These are phyloP conservation scores for Globisporangium ultimum DNA, from an alignment of 352 stramenopile genomes.

Conservation along the genomic window DNA sequence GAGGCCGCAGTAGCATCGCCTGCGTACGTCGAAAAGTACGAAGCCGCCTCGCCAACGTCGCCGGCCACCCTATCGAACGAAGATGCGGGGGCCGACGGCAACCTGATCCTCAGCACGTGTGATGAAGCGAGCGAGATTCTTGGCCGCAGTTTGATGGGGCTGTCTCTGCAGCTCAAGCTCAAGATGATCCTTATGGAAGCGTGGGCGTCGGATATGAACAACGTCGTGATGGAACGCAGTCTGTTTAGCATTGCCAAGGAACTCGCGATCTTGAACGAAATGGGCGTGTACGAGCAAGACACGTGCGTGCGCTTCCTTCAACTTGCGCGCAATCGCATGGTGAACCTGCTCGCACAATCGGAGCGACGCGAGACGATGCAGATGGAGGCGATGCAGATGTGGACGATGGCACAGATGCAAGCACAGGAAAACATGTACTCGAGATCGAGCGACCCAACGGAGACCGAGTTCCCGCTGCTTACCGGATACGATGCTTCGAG, in stretches of 20 bases:
- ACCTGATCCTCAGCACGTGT: slow-evolving; percentile 2
- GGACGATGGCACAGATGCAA: slow-evolving; percentile 73
- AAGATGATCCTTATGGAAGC: slow-evolving; percentile 84
- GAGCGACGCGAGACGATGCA: slow-evolving; percentile 58
- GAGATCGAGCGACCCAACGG: slow-evolving; percentile 30
- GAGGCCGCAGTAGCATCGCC: slow-evolving; percentile 10
- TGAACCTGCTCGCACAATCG: slow-evolving; percentile 54
- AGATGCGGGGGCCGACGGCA: slow-evolving; percentile 1
- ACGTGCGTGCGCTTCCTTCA: slow-evolving; percentile 78
- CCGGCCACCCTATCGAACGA: slow-evolving; percentile 15
- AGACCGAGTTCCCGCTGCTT: slow-evolving; percentile 61
- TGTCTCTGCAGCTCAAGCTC: slow-evolving; percentile 80
- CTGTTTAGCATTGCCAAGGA: slow-evolving; percentile 81
- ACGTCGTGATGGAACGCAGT: slow-evolving; percentile 83
- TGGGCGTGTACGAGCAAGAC: slow-evolving; percentile 71
- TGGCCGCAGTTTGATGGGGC: slow-evolving; percentile 66
- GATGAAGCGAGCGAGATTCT: slow-evolving; percentile 35
- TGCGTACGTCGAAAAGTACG: slow-evolving; percentile 4
- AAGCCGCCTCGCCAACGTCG: slow-evolving; percentile 12
- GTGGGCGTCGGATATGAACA: slow-evolving; percentile 85
- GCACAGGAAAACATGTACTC: slow-evolving; percentile 46
- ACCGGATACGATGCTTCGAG: slow-evolving; percentile 61
- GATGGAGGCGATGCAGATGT: slow-evolving; percentile 69
- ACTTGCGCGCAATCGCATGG: slow-evolving; percentile 64
- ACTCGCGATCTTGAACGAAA: slow-evolving; percentile 68